Evolutionary conservation across 75 land plant species (phyloP), one percentile per base, ranked within the genome.

Genomic region (Pinus taeda): DNA sequence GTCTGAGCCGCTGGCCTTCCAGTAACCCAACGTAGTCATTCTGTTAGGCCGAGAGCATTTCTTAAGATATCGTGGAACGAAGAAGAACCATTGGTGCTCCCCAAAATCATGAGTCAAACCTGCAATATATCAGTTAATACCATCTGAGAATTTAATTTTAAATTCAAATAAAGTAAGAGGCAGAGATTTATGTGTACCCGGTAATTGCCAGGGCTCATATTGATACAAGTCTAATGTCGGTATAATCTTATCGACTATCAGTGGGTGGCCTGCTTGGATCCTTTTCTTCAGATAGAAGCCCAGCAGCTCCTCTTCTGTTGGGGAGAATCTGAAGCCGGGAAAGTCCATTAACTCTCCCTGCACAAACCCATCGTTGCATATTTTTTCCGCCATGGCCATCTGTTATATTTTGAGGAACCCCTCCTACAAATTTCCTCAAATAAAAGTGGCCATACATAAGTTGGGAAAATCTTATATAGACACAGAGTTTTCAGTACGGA

Each of bases 321-420:
- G 80, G 56, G 76, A 81, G 80, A 79, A 79, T 57, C 80, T 49
- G 45, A 79, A 79, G 0, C 80, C 80, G n/a, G 80, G 80, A 79
- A 65, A 65, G 53, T 45, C 53, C 53, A 45, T 45, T 45, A 45
- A 45, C 53, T 45, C 7, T 45, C 9, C 53, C 53, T 45, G 9
- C 9, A 7, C 53, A 6, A 45, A 8, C 8, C 8, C 53, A 7
- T 45, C 9, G 0, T 8, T 45, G 9, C 53, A 45, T 7, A 7
- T 45, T 0, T 7, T 45, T 7, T 45, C 53, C 9, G 53, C 11
- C 53, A 45, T 45, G 53, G 9, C 9, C 8, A 0, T 45, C 9
- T 39, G 42, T 3, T 39, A 0, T 39, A 39, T 39, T 39, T 39
- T 7, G 53, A 45, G 1, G 0, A 7, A 45, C 53, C 53, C 1